Evolutionary conservation across 2,329 filamentous ascomycete genomes (phyloP), one percentile per base, ranked within the genome.

Genomic region (Hypomyces perniciosus): DNA sequence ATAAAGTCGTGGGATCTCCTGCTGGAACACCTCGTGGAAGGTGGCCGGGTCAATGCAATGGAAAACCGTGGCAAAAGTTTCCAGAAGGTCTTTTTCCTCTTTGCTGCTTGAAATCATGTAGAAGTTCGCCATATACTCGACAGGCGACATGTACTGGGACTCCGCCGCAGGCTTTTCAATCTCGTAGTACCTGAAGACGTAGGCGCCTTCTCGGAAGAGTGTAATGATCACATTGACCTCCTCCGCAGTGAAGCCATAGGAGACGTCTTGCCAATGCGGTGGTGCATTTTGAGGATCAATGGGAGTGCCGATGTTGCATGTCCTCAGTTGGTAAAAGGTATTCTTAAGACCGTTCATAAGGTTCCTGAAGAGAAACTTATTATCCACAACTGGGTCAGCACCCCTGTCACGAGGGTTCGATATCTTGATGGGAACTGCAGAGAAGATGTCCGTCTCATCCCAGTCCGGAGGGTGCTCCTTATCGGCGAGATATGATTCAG

Each of bases 381-480:
- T 99, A 67, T 99, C 95, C 3, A 84, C 84, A 12, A 99, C 90
- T 0, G 93, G 92, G 63, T 97, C 91, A 10, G 86, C 85, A 51
- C 86, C 90, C 53, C 92, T 81, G 58, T 99, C 93, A 44, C 91
- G 83, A 6, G 90, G 88, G 61, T 93, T 96, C 0, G 89, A 88
- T 0, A 90, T 93, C 71, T 95, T 96, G 71, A 99, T 97, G 0
- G 93, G 95, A 63, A 92, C 93, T 2, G 93, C 93, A 41, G 82
- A 88, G 71, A 97, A 99, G 44, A 99, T 96, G 68, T 99, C 95
- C 38, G 93, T 92, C 68, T 97, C 91, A 61, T 99, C 95, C 90
- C 93, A 99, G 56, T 96, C 90, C 1, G 93, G 93, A 4, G 83
- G 83, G 30, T 81, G 74, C 31, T 92, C 84, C 64, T 86, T 85